Conservation (phyloP, 306 rosid genomes). For the Biancaea sappan region DNA sequence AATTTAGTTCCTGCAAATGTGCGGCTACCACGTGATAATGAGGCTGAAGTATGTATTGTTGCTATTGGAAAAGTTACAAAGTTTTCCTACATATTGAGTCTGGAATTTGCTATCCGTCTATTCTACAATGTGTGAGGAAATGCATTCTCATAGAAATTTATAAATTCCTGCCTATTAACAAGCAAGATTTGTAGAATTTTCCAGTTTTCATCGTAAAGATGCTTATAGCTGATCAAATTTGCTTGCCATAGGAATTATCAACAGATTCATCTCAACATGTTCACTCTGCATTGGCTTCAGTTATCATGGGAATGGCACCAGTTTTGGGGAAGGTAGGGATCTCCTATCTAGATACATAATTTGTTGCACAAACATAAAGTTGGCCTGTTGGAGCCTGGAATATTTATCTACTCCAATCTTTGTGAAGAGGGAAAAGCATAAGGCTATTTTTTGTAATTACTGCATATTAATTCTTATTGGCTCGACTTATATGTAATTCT, state of each 20-base stretch:
- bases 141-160: constrained; percentile 11
- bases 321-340: too few species aligned
- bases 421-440: constrained; percentile 6
- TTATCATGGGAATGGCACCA: too few species aligned
- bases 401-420: not conserved
- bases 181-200: not conserved
- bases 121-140: constrained; percentile 94
- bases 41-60: too few species aligned
- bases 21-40: constrained; percentile 89
- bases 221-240: too few species aligned
- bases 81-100: constrained; percentile 79
- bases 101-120: constrained; percentile 87
- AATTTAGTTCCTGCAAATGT: constrained; percentile 94
- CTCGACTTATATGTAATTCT: not conserved
- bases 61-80: constrained; percentile 95
- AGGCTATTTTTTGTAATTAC: not conserved
- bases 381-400: not conserved
- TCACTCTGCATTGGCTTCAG: too few species aligned
- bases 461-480: not conserved
- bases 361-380: not conserved
- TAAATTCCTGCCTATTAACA: not conserved
- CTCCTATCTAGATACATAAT: constrained; percentile 11
- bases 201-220: constrained; percentile 10
- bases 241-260: too few species aligned
- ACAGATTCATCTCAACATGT: too few species aligned